Base-by-base conservation (phyloP, 176 grass and related monocot species). In the Ensete ventricosum region DNA sequence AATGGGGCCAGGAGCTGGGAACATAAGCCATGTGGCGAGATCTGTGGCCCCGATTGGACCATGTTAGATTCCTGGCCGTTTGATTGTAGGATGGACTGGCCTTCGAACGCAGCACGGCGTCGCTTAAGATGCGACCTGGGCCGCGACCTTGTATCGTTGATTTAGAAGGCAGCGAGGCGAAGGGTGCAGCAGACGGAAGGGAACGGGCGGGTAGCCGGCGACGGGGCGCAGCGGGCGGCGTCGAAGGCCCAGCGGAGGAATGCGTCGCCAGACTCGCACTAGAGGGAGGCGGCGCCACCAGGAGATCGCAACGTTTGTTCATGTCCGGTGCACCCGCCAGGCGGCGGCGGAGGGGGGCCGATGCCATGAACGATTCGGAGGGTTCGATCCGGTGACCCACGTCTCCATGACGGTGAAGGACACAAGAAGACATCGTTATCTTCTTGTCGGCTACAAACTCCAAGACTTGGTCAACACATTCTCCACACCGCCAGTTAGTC, bases 261-360 rank as follows among this genome's bases (percentile, higher is more conserved):
- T 14, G 93, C 93, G 16, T 81, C 80, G 85, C 92, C 93, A 1
- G 89, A 78, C 52, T 81, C 87, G 88, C 94, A 98, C 82, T 98
- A 92, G 54, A 98, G 86, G 24, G 78, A 73, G 55, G 90, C 90
- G 0, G 11, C 50, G 34, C 34, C 82, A 25, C 67, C 80, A 76
- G 90, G 51, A 92, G 85, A 49, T 81, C 87, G 84, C 89, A 96
- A 9, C 19, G 25, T 50, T 64, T 54, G 8, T 80, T 72, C 79
- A 50, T 27, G 3, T 49, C 81, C 29, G 21, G 14, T 1, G 1
- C 5, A 21, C 3, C 49, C 9, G 50, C 9, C 7, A n/a, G 20
- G 19, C 0, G 1, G 7, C 14, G 19, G 52, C 70, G 9, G 70
- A 13, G 50, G 54, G 10, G 10, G n/a, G 19, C 43, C 23, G 27